Base-by-base conservation (phyloP, 805 yeast species). In the Saturnispora saitoi region DNA sequence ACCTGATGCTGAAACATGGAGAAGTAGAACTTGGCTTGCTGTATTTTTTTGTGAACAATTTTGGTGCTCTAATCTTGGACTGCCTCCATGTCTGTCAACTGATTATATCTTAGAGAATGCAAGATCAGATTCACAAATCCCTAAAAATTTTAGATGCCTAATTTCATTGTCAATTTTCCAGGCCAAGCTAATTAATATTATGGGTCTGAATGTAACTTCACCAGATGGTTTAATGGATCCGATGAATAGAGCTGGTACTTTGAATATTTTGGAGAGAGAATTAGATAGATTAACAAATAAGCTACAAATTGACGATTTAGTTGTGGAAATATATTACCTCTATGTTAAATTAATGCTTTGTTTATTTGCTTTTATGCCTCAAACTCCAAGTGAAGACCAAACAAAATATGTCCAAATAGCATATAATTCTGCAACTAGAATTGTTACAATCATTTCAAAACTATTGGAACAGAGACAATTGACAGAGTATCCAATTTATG, bases 1-100 rank as follows among this genome's bases (percentile, higher is more conserved):
- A 65, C 91, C 91, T 0, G 88, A 90, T 65, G 91, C 96, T 4
- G 96, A 87, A 56, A 82, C 81, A 59, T 90, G 96, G 97, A 75
- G 97, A 63, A 88, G 96, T 1, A 71, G 96, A 56, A 79, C 95
- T 1, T 90, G 97, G 97, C 68, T 88, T 28, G 89, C 91, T 2
- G 83, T 86, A 3, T 90, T 85, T 63, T 84, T 89, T 59, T 75
- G 87, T 42, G 96, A 89, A 61, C 95, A 89, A 56, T 84, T 88
- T 59, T 86, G 96, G 93, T 83, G 95, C 4, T 83, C 95, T 11
- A 78, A 81, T 32, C 66, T 89, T 41, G 97, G 97, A 0, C 68
- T 90, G 45, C 97, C 97, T 1, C 90, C 96, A 1, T 80, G 88
- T 4, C 76, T 86, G 56, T 86, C 81, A 50, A 83, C 90, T 0